Percentiles rank a stretch among this genome's conserved stretches.
phyloP scores from a whole-genome alignment of 2,329 filamentous ascomycete genomes.

The Raffaelea ambrosiae region DNA sequence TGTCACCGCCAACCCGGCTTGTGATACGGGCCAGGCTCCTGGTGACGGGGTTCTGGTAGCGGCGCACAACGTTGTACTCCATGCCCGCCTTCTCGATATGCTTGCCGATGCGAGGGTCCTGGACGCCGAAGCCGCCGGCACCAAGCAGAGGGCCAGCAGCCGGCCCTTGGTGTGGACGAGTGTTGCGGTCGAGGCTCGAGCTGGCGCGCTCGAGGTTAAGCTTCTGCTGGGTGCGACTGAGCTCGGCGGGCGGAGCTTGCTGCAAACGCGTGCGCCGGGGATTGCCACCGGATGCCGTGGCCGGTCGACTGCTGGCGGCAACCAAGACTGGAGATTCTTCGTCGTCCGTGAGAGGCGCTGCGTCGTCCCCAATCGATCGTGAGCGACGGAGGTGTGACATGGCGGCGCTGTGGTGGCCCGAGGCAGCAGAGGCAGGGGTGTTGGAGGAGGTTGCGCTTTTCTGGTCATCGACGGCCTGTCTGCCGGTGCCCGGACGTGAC shows the following conservation, averaged over 20 bases:
- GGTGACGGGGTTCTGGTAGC: constrained; percentile 62
- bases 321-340: background rate
- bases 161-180: constrained; percentile 26
- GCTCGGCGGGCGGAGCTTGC: constrained; percentile 33
- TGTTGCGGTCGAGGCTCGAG: constrained; percentile 59
- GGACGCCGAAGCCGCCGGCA: constrained; percentile 46
- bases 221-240: constrained; percentile 67
- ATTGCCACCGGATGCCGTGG: background rate
- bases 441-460: constrained; percentile 19
- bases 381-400: constrained; percentile 23
- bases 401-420: background rate
- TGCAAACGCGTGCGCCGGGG: constrained; percentile 8
- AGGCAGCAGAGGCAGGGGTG: background rate
- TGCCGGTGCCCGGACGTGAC: constrained; percentile 11
- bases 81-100: constrained; percentile 62
- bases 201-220: constrained; percentile 66
- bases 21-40: constrained; percentile 49
- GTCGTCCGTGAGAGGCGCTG: constrained; percentile 5
- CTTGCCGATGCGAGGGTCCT: constrained; percentile 55
- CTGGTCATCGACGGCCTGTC: constrained; percentile 9
- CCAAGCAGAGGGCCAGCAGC: constrained; percentile 36
- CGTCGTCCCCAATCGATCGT: constrained; percentile 29
- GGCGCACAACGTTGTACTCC: constrained; percentile 65
- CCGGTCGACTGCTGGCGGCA: background rate
- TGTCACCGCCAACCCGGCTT: constrained; percentile 43